phyloP scores from a whole-genome alignment of 2,329 filamentous ascomycete genomes.

The Cordyceps sp. region DNA sequence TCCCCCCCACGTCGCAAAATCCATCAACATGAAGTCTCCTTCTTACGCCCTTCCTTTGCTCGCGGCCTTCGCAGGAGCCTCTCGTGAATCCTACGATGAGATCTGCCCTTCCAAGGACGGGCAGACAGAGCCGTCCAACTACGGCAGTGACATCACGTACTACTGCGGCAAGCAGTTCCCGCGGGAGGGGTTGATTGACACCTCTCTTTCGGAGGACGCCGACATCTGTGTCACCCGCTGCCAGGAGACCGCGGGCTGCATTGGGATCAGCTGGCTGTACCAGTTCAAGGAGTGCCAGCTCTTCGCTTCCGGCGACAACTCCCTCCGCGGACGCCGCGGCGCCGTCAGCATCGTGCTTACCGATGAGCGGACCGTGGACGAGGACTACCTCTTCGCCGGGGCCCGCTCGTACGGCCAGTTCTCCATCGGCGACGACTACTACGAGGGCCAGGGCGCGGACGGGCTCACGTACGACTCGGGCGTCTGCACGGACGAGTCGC shows the following conservation, averaged over 20 bases:
- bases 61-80: not conserved
- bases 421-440: not conserved
- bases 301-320: not conserved
- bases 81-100: not conserved
- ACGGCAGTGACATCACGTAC: not conserved
- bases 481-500: not conserved
- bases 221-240: not conserved
- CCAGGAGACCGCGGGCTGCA: not conserved
- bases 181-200: not conserved
- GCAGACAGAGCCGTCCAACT: not conserved
- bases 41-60: not conserved
- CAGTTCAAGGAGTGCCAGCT: not conserved
- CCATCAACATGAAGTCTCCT: not conserved
- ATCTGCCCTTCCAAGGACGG: not conserved
- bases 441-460: not conserved
- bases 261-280: not conserved
- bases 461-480: too few species aligned
- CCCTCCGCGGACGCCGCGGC: not conserved
- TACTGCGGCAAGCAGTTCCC: not conserved
- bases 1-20: too few species aligned
- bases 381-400: not conserved
- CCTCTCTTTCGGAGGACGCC: not conserved
- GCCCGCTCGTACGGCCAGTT: not conserved
- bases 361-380: too few species aligned
- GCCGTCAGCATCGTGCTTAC: too few species aligned